These are phyloP conservation scores for Pyracantha coccinea DNA, from an alignment of 331 rosid genomes.

Conservation along the genomic window DNA sequence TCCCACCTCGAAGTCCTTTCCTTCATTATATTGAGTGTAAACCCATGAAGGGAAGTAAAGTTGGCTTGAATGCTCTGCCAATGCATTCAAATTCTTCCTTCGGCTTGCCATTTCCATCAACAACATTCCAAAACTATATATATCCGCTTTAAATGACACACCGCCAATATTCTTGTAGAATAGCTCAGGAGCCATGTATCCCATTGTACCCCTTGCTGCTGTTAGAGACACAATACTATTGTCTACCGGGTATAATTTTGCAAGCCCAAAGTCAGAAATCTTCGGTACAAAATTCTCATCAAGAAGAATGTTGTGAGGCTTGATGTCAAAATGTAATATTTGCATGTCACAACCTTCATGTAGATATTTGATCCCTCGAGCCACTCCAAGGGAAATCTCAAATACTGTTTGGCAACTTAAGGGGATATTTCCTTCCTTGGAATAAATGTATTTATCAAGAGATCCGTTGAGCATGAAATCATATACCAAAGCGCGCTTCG, in stretches of 20 bases:
- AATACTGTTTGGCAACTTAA: neutral
- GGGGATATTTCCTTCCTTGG: neutral
- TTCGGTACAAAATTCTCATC: conserved; percentile 10
- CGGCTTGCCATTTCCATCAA: conserved; percentile 4
- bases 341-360: conserved; percentile 18
- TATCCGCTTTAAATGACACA: neutral
- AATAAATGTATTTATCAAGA: conserved; percentile 5
- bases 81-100: neutral
- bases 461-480: conserved; percentile 26
- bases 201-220: conserved; percentile 5
- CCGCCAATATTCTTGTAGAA: conserved; percentile 1
- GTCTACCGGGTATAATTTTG: neutral
- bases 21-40: neutral
- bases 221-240: neutral
- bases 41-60: neutral
- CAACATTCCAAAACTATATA: conserved; percentile 1
- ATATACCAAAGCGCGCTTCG: neutral
- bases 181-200: neutral
- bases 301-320: neutral
- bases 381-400: conserved; percentile 3
- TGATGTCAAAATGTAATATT: conserved; percentile 20
- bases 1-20: neutral
- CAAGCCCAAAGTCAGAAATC: conserved; percentile 15
- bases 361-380: conserved; percentile 14
- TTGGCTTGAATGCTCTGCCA: neutral